Percentiles rank a stretch among this genome's conserved stretches.
phyloP scores from a whole-genome alignment of 2,329 filamentous ascomycete genomes.

The Shiraia sp. region DNA sequence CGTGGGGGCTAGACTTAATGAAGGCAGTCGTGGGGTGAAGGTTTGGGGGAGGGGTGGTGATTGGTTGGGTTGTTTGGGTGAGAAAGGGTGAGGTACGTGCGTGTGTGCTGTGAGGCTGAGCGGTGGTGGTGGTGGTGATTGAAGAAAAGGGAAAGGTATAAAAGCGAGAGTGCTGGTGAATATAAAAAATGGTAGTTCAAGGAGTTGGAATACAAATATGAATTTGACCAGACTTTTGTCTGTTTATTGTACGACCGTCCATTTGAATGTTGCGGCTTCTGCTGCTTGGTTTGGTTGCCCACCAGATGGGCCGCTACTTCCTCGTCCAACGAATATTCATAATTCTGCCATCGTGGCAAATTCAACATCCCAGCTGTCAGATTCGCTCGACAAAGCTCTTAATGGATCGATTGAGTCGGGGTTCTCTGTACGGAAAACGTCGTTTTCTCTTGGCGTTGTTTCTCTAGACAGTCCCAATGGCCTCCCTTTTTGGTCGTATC shows the following conservation, averaged over 20 bases:
- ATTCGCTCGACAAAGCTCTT: not conserved
- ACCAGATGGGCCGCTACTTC: constrained; percentile 4
- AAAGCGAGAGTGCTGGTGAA: no score
- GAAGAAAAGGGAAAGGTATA: no score
- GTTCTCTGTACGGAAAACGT: not conserved
- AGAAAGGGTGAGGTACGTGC: no score
- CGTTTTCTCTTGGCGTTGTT: constrained; percentile 1
- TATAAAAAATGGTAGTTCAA: no score
- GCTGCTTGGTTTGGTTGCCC: constrained; percentile 1
- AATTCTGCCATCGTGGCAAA: constrained; percentile 1
- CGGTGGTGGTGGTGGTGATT: not conserved
- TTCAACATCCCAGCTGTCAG: not conserved
- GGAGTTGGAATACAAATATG: no score
- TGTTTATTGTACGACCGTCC: no score
- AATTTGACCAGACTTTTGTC: no score
- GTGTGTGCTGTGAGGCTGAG: not conserved
- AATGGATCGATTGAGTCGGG: not conserved
- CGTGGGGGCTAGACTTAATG: no score
- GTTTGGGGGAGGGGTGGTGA: no score
- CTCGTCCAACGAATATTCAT: not conserved
- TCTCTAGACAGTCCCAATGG: not conserved
- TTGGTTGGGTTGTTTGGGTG: no score
- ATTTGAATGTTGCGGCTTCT: not conserved
- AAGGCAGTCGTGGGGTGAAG: no score
- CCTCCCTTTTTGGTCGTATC: constrained; percentile 6